Percentiles rank a stretch among this genome's conserved stretches.
Evolutionary conservation across 176 grass and related monocot genomes (phyloP).

Genomic region (Triticum monococcum): DNA sequence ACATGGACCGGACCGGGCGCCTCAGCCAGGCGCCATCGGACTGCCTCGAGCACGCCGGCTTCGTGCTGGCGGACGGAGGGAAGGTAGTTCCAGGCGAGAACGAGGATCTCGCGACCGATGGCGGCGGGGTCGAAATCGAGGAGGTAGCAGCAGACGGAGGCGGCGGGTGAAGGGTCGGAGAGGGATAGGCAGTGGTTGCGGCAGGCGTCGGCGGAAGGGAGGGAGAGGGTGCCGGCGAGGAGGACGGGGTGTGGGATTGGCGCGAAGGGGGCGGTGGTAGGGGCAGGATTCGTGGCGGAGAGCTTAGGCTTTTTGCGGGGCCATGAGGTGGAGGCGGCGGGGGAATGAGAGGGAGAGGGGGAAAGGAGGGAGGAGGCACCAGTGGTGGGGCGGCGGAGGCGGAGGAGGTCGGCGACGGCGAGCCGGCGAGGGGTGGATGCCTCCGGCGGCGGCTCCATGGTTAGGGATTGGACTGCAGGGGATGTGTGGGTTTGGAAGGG

Average conservation of each 20-base stretch:
- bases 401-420: conserved; percentile 62
- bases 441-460: conserved; percentile 37
- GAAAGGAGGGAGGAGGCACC: conserved; percentile 51
- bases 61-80: conserved; percentile 36
- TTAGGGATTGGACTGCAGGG: conserved; percentile 21
- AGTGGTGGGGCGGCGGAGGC: conserved; percentile 45
- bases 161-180: conserved; percentile 30
- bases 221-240: conserved; percentile 57
- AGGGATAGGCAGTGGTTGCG: conserved; percentile 68
- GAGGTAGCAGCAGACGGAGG: conserved; percentile 71
- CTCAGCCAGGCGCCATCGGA: conserved; percentile 58
- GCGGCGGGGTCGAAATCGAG: conserved; percentile 55
- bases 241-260: conserved; percentile 48
- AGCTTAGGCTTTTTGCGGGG: conserved; percentile 49
- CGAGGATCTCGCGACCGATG: conserved; percentile 50
- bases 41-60: conserved; percentile 69
- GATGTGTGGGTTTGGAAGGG: background rate
- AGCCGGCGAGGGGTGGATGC: conserved; percentile 15
- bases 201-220: conserved; percentile 36
- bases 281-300: conserved; percentile 9
- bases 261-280: conserved; percentile 46
- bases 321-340: conserved; percentile 7
- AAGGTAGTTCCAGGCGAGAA: conserved; percentile 87
- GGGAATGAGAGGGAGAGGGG: background rate
- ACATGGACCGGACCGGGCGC: background rate